phyloP scores from a whole-genome alignment of 805 yeast species.

The Candida michaelii region DNA sequence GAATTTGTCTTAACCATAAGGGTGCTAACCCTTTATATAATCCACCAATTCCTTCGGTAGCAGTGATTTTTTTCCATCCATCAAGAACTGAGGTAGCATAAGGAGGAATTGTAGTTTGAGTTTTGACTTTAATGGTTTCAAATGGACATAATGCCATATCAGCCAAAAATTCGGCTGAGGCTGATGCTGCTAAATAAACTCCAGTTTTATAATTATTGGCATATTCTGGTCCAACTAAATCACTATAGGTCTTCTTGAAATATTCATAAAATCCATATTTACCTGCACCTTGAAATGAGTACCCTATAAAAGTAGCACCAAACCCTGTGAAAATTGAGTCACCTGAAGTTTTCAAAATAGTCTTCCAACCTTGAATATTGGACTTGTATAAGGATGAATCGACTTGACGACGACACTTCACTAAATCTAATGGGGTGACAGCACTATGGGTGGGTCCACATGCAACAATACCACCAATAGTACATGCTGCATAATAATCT shows the following conservation, averaged over 20 bases:
- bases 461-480: slow-evolving; percentile 77
- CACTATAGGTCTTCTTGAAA: slow-evolving; percentile 78
- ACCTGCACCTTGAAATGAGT: slow-evolving; percentile 95
- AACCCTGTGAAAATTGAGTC: slow-evolving; percentile 81
- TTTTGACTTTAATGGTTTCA: slow-evolving; percentile 92
- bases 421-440: slow-evolving; percentile 90
- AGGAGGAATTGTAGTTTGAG: slow-evolving; percentile 93
- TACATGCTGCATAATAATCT: slow-evolving; percentile 71
- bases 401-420: slow-evolving; percentile 92
- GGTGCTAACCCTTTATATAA: slow-evolving; percentile 90
- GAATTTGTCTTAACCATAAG: slow-evolving; percentile 94
- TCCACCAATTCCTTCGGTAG: slow-evolving; percentile 68
- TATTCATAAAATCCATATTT: slow-evolving; percentile 94
- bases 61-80: slow-evolving; percentile 65
- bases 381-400: slow-evolving; percentile 69
- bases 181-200: slow-evolving; percentile 80
- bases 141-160: slow-evolving; percentile 89
- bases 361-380: slow-evolving; percentile 78
- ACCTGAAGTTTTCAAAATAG: slow-evolving; percentile 75
- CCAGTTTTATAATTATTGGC: slow-evolving; percentile 69
- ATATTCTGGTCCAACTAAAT: slow-evolving; percentile 59
- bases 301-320: slow-evolving; percentile 91
- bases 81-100: slow-evolving; percentile 61
- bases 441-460: slow-evolving; percentile 97
- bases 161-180: slow-evolving; percentile 92